These are phyloP conservation scores for Fraxinus floribunda DNA, from an alignment of 305 asterid species.

Conservation along the genomic window DNA sequence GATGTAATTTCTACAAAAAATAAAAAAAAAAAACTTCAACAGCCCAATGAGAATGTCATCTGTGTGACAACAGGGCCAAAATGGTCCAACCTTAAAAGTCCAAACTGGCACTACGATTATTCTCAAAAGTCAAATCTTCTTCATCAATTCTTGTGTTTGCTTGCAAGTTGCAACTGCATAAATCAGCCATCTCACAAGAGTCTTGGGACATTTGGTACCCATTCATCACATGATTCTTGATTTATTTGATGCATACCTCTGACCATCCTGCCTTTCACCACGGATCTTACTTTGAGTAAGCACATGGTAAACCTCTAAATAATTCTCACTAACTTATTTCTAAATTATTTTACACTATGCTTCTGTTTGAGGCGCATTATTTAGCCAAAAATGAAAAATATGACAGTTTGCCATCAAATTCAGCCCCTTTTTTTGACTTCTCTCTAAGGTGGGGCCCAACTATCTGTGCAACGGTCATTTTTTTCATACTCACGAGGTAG, in stretches of 20 bases:
- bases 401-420: no score
- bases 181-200: background rate
- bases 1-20: no score
- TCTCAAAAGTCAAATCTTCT: background rate
- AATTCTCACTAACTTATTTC: background rate
- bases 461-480: no score
- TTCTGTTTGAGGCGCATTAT: no score
- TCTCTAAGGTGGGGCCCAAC: no score
- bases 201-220: background rate
- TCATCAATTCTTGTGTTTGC: background rate
- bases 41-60: no score
- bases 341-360: background rate
- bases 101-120: background rate
- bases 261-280: background rate
- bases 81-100: background rate
- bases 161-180: background rate
- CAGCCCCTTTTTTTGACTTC: no score
- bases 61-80: no score
- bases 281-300: background rate
- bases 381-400: no score
- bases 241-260: background rate
- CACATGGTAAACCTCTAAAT: background rate
- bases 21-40: no score
- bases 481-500: no score
- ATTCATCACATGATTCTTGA: constrained; percentile 17